phyloP scores from a whole-genome alignment of 805 yeast genomes.

The Wickerhamiella slavikovae region DNA sequence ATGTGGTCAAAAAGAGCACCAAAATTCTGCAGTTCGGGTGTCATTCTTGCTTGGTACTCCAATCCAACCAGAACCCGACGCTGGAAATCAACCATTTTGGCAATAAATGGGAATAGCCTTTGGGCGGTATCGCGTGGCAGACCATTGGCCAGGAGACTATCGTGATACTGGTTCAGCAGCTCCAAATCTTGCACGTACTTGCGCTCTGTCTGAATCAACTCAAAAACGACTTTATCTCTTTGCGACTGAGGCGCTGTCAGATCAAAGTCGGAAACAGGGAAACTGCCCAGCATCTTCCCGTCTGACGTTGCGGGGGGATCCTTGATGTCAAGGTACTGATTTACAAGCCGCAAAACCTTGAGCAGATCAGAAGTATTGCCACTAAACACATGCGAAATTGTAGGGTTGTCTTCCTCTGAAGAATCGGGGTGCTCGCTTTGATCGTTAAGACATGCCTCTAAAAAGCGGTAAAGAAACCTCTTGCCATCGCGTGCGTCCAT shows the following conservation, averaged over 20 bases:
- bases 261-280: slow-evolving; percentile 1
- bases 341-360: slow-evolving; percentile 54
- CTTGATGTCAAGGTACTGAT: slow-evolving; percentile 31
- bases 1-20: slow-evolving; percentile 81
- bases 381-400: slow-evolving; percentile 74
- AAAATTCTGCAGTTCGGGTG: slow-evolving; percentile 56
- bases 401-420: slow-evolving; percentile 75
- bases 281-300: slow-evolving; percentile 1
- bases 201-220: slow-evolving; percentile 74
- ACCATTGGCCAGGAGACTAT: slow-evolving; percentile 44
- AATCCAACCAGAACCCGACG: slow-evolving; percentile 71
- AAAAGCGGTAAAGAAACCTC: slow-evolving; percentile 73
- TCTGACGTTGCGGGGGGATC: slow-evolving; percentile 2
- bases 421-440: slow-evolving; percentile 37
- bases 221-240: slow-evolving; percentile 61
- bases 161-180: slow-evolving; percentile 42
- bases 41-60: slow-evolving; percentile 67
- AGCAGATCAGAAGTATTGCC: slow-evolving; percentile 61
- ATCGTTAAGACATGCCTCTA: slow-evolving; percentile 64
- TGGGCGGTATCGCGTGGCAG: slow-evolving; percentile 65
- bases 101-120: slow-evolving; percentile 64
- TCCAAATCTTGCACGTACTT: slow-evolving; percentile 86
- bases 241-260: slow-evolving; percentile 15
- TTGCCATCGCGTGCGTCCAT: slow-evolving; percentile 75
- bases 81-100: slow-evolving; percentile 76